Evolutionary conservation across 2,329 filamentous ascomycete genomes (phyloP), one percentile per base, ranked within the genome.

Genomic region (Calonectria naviculata): DNA sequence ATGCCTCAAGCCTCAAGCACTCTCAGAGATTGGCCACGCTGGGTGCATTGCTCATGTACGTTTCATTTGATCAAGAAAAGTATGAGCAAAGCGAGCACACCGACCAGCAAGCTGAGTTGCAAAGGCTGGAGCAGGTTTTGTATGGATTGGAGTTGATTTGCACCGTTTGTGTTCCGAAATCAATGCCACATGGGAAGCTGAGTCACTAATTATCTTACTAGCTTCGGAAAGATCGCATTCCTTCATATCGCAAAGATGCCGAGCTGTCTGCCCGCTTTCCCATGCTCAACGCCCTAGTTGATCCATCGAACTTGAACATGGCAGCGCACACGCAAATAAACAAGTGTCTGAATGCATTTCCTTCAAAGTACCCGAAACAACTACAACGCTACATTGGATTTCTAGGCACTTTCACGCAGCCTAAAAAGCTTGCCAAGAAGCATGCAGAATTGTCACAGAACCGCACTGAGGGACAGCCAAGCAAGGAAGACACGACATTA

Each of bases 61-160:
- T 58, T n/a, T 21, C 63, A 6, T 24, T 66, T 58, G 24, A 46
- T 12, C 47, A 58, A 44, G 63, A 66, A 1, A 66, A 58, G 31
- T 66, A 56, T 21, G 36, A 58, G n/a, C 63, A 66, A 28, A 36
- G 36, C 7, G 47, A 66, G 2, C 36, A 66, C 26, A 2, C 4
- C 8, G 47, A 34, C 17, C 63, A 7, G n/a, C 24, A 46, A 19
- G 36, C 7, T 13, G 12, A 4, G 29, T 15, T 21, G 17, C 19
- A 6, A 24, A 31, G 36, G 19, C n/a, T 56, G 24, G 47, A 66
- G 28, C 2, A 29, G 19, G 15, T 66, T 24, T 36, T 66, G 17
- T 46, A n/a, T 21, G 24, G 44, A 44, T 34, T 66, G 7, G 63
- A 66, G 36, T 24, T 66, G 26, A n/a, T 66, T 66, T 58, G 63